Conservation (phyloP, 768 basidiomycete genomes). For the Hortiboletus campestris region DNA sequence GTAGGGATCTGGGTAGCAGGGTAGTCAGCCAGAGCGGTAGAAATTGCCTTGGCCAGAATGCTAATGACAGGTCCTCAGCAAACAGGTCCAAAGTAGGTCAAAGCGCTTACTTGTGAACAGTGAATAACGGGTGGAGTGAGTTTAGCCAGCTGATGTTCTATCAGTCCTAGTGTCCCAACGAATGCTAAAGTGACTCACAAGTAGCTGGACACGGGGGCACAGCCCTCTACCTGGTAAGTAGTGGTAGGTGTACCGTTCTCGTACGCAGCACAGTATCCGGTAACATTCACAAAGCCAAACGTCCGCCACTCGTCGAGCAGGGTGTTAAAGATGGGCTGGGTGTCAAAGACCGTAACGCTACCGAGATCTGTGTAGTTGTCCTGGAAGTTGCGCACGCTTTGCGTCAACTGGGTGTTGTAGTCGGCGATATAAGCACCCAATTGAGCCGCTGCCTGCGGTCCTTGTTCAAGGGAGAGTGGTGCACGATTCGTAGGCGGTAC, state of each 20-base stretch:
- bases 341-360: constrained; percentile 50
- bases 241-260: constrained; percentile 51
- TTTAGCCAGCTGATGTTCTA: constrained; percentile 52
- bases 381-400: constrained; percentile 40
- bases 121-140: constrained; percentile 58
- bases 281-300: constrained; percentile 57
- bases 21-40: constrained; percentile 42
- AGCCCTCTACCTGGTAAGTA: constrained; percentile 55
- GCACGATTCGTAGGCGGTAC: constrained; percentile 60
- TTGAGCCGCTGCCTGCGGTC: constrained; percentile 22
- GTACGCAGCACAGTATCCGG: constrained; percentile 59
- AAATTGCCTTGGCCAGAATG: constrained; percentile 50
- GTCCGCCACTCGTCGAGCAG: constrained; percentile 51
- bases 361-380: constrained; percentile 42
- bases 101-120: constrained; percentile 54
- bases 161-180: neutral
- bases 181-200: constrained; percentile 45
- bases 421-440: constrained; percentile 39
- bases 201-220: constrained; percentile 62
- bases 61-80: constrained; percentile 28
- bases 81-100: neutral
- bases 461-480: constrained; percentile 49
- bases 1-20: constrained; percentile 4
- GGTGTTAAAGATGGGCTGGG: constrained; percentile 56
- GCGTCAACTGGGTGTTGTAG: constrained; percentile 50